phyloP scores from a whole-genome alignment of 2,329 filamentous ascomycete genomes.

The Aureobasidium sp. region DNA sequence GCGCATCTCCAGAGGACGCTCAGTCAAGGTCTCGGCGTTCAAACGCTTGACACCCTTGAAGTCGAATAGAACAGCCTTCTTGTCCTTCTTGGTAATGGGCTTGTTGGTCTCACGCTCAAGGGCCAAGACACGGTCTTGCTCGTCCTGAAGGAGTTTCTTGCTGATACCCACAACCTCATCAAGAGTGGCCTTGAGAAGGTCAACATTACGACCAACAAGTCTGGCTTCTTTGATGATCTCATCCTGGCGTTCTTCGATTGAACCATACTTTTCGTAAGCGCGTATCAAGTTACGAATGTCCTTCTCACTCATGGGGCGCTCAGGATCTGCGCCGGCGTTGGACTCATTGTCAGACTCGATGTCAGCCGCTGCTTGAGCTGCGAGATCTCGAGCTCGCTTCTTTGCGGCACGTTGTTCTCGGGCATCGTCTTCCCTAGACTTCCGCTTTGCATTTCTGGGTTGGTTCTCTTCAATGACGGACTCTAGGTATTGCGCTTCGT shows the following conservation, averaged over 20 bases:
- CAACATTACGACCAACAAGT: slow-evolving; percentile 69
- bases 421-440: slow-evolving; percentile 55
- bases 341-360: slow-evolving; percentile 40
- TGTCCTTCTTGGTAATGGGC: slow-evolving; percentile 87
- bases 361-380: slow-evolving; percentile 52
- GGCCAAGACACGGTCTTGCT: slow-evolving; percentile 52
- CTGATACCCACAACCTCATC: slow-evolving; percentile 69
- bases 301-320: slow-evolving; percentile 82
- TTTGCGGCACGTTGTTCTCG: slow-evolving; percentile 60
- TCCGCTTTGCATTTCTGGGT: slow-evolving; percentile 54
- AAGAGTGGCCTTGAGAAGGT: slow-evolving; percentile 68
- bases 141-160: slow-evolving; percentile 62
- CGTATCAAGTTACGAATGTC: slow-evolving; percentile 88
- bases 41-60: slow-evolving; percentile 88
- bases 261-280: slow-evolving; percentile 84
- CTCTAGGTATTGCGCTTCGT: slow-evolving; percentile 73
- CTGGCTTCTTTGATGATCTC: slow-evolving; percentile 85
- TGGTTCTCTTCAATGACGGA: slow-evolving; percentile 77
- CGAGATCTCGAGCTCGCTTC: slow-evolving; percentile 60
- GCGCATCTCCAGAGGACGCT: slow-evolving; percentile 80
- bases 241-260: slow-evolving; percentile 76
- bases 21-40: slow-evolving; percentile 90
- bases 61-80: slow-evolving; percentile 93
- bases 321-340: slow-evolving; percentile 60
- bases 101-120: slow-evolving; percentile 67